Percentiles rank a stretch among this genome's conserved stretches.
These are phyloP conservation scores for Phialophora tarda DNA, from an alignment of 2,329 filamentous ascomycete species.

Conservation along the genomic window DNA sequence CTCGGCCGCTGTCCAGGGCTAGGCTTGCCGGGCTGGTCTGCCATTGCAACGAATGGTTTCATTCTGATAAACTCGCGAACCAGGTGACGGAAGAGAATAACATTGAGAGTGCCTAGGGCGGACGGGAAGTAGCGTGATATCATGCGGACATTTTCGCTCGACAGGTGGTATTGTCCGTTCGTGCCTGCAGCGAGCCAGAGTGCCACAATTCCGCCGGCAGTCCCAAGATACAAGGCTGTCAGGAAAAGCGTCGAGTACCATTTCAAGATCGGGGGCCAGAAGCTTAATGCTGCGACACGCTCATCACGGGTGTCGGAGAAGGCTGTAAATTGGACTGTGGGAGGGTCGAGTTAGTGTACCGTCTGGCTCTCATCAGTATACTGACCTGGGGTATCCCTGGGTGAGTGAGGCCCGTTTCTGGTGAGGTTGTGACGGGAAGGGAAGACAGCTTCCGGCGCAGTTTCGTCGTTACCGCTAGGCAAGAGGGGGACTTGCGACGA, in stretches of 20 bases:
- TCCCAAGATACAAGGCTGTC: slow-evolving; percentile 13
- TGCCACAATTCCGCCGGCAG: slow-evolving; percentile 4
- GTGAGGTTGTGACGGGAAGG: not conserved
- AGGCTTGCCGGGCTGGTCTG: slow-evolving; percentile 7
- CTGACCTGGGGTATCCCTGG: not conserved
- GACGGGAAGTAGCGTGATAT: slow-evolving; percentile 25
- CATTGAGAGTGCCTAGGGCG: slow-evolving; percentile 17
- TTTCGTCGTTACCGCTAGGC: not conserved
- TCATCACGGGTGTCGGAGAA: not conserved
- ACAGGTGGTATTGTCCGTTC: slow-evolving; percentile 23
- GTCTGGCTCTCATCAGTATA: no score
- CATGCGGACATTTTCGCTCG: slow-evolving; percentile 25
- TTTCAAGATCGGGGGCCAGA: slow-evolving; percentile 15
- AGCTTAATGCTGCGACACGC: not conserved
- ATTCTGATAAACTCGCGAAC: slow-evolving; percentile 22
- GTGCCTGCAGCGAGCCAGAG: slow-evolving; percentile 19
- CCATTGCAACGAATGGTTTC: slow-evolving; percentile 22
- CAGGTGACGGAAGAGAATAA: slow-evolving; percentile 21
- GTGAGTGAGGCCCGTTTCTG: not conserved
- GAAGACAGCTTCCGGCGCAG: not conserved
- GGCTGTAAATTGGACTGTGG: slow-evolving; percentile 2
- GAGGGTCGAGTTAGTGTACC: not conserved
- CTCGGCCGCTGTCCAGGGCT: slow-evolving; percentile 2
- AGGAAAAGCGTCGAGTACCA: slow-evolving; percentile 17
- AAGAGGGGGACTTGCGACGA: slow-evolving; percentile 1